Base-by-base conservation (phyloP, 139 green algal genomes). In the Volvox reticuliferus region DNA sequence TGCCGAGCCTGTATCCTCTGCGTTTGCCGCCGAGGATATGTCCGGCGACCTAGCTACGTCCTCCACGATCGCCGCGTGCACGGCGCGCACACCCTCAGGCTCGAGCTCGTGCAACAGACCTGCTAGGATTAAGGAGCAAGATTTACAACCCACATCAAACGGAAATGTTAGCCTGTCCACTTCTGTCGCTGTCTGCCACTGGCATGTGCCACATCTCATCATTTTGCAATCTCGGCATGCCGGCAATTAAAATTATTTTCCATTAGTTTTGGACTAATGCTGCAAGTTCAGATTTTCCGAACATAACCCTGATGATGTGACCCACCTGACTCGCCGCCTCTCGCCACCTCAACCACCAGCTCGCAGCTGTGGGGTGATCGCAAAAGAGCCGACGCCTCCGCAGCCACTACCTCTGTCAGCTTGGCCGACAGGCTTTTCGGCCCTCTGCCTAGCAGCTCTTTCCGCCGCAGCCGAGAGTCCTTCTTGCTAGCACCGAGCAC, bases 401-500 rank as follows among this genome's bases (percentile, higher is more conserved):
- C 73, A 0, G 82, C 77, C 68, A 92, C 93, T 67, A 93, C 82
- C 18, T 67, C 81, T 14, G 90, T 75, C 81, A 98, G 93, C 63
- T 80, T 86, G 0, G 86, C 88, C 2, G 88, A 94, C 75, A 98
- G 91, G 76, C 93, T 94, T 61, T 71, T 79, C 5, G 44, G 33
- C 0, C 84, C 93, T 3, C 50, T 24, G 21, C 95, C 95, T 36
- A 99, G 92, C 86, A 99, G 79, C 95, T 98, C 97, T 5, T 79
- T 83, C 30, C 95, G 88, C 50, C 97, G 90, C 19, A 95, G 2
- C 22, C 68, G 28, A 0, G 89, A 67, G 69, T 97, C 96, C 91
- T 99, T 98, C 89, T 98, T 97, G 94, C 96, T 98, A 26, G 94
- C 69, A 18, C 97, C 97, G 50, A 99, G 88, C 63, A 92, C 67